A percentile compares a stretch with the other conserved stretches of the same genome.
phyloP scores from a whole-genome alignment of 495 filamentous ascomycete species.

The Talaromyces wortmannii region DNA sequence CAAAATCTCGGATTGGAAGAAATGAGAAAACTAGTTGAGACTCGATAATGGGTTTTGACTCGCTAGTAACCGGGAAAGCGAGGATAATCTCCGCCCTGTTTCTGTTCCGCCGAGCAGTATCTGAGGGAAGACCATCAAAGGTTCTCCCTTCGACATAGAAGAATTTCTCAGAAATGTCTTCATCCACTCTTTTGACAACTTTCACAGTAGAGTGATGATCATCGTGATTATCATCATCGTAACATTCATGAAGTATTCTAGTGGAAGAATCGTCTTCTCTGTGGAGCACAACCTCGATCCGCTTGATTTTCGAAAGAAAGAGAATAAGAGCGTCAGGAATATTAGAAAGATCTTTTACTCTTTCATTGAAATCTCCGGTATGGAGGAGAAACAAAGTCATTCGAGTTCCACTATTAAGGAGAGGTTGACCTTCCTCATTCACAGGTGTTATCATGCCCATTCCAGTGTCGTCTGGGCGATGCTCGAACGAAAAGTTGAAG shows the following conservation, averaged over 20 bases:
- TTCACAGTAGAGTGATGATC: not conserved
- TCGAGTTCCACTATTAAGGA: not conserved
- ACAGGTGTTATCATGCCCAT: conserved; percentile 4
- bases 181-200: too few relatives aligned
- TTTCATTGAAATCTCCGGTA: not conserved
- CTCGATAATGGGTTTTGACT: not conserved
- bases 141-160: not conserved
- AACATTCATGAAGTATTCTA: not conserved
- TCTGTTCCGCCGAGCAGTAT: not conserved
- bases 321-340: conserved; percentile 5
- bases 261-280: not conserved
- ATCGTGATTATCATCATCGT: too few relatives aligned
- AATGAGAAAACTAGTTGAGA: conserved; percentile 12
- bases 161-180: not conserved
- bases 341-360: not conserved
- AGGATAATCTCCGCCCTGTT: conserved; percentile 8
- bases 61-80: conserved; percentile 8
- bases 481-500: conserved; percentile 31
- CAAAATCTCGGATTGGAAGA: conserved; percentile 13
- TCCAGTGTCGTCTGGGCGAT: not conserved
- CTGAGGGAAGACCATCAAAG: not conserved
- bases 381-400: not conserved
- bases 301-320: conserved; percentile 4
- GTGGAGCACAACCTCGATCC: not conserved
- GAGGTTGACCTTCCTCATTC: not conserved